Percentiles rank a stretch among this genome's conserved stretches.
These are phyloP conservation scores for Amaranthus hypochondriacus DNA, from an alignment of 148 eudicot species.

Conservation along the genomic window DNA sequence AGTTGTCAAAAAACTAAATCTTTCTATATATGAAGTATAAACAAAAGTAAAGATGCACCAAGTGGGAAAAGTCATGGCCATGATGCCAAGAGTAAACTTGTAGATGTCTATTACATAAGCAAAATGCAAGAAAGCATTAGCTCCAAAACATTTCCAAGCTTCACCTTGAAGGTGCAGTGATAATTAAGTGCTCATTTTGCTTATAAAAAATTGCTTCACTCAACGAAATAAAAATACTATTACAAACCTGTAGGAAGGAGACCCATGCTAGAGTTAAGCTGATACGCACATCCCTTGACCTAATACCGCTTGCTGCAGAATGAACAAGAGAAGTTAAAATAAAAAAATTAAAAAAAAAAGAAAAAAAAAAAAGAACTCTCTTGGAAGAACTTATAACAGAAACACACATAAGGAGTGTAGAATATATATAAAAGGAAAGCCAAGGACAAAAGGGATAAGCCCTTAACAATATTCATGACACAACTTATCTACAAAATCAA, in stretches of 20 bases:
- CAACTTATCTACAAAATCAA: too few relatives aligned
- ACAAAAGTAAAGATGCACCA: not conserved
- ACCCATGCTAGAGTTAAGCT: conserved; percentile 94
- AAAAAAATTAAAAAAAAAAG: not conserved
- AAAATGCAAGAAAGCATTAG: not conserved
- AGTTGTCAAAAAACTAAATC: not conserved
- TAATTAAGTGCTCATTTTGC: not conserved
- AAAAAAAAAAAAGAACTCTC: conserved; percentile 3
- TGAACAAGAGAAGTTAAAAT: conserved; percentile 13
- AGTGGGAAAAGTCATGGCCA: conserved; percentile 7
- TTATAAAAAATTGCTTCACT: conserved; percentile 1
- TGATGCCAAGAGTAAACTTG: conserved; percentile 10
- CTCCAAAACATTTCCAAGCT: not conserved
- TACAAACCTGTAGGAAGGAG: conserved; percentile 79
- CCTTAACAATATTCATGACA: too few relatives aligned
- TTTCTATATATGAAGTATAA: not conserved
- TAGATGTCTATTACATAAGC: not conserved
- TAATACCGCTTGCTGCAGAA: conserved; percentile 78
- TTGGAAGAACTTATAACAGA: not conserved
- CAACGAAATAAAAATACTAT: conserved; percentile 7
- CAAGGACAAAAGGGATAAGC: too few relatives aligned
- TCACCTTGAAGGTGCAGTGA: not conserved
- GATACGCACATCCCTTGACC: conserved; percentile 62
- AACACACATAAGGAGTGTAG: too few relatives aligned
- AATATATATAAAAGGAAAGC: too few relatives aligned